Evolutionary conservation across 805 yeast species (phyloP), one percentile per base, ranked within the genome.

Genomic region (Metschnikowia vanudenii): DNA sequence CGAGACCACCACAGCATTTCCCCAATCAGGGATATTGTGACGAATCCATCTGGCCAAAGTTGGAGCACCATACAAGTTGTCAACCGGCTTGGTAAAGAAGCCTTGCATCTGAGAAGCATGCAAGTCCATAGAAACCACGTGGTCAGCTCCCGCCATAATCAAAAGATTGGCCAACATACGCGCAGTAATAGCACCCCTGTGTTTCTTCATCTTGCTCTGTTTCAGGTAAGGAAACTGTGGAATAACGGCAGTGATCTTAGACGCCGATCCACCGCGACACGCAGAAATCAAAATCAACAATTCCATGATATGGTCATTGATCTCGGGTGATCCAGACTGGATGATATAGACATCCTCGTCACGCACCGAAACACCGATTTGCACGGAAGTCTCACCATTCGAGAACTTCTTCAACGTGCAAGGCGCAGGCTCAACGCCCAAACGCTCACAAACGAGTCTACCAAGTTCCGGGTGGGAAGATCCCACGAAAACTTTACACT

Each of bases 31-130:
- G 40, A 94, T 85, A 60, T 94, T 86, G 65, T 86, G 94, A 58
- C 86, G 82, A 59, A 94, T 92, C 99, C 99, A 94, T 58, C 88
- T 80, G 24, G 97, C 97, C 56, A 94, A 77, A 34, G 96, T 88
- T 40, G 99, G 99, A 2, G 96, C 97, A 22, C 97, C 97, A 61
- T 89, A 90, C 50, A 94, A 73, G 67, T 94, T 94, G 67, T 94
- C 99, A 22, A 94, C 99, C 0, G 99, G 99, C 59, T 90, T 91
- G 29, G 95, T 80, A 74, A 94, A 94, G 64, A 94, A 94, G 12
- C 99, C 99, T 73, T 94, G 99, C 99, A 94, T 94, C 70, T 94
- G 99, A 30, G 96, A 84, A 22, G 99, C 99, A 59, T 82, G 87
- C 55, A 94, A 74, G 63, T 94, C 99, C 97, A 94, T 91, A 3